Conservation (phyloP, 192 early-diverging fungal genomes). For the Coemansia sp. region DNA sequence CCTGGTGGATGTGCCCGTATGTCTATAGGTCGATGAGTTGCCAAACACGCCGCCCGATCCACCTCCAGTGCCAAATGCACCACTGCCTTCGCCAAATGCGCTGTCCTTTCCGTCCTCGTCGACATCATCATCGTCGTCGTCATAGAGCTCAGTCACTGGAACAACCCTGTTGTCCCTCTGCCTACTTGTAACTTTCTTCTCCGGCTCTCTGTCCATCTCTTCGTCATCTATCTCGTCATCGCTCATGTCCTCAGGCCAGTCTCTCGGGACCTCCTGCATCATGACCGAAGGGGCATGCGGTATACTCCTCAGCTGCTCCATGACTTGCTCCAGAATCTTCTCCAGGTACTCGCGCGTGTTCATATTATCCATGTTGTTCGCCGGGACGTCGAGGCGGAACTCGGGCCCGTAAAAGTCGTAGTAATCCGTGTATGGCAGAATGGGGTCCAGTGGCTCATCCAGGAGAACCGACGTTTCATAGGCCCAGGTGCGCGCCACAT, state of each 20-base stretch:
- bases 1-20: conserved; percentile 28
- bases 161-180: conserved; percentile 42
- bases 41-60: too few species aligned
- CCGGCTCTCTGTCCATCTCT: conserved; percentile 27
- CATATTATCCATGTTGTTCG: conserved; percentile 84
- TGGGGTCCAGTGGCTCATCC: conserved; percentile 63
- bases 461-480: conserved; percentile 88
- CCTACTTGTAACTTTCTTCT: conserved; percentile 24
- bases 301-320: conserved; percentile 59
- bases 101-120: too few species aligned
- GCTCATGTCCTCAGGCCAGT: conserved; percentile 45
- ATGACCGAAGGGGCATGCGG: conserved; percentile 60
- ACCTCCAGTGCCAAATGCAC: conserved; percentile 20
- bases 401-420: conserved; percentile 92
- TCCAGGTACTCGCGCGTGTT: conserved; percentile 82
- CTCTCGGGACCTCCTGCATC: conserved; percentile 41
- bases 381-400: conserved; percentile 78
- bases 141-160: conserved; percentile 41
- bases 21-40: conserved; percentile 28
- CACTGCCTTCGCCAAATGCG: conserved; percentile 40
- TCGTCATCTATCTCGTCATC: conserved; percentile 37
- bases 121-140: conserved; percentile 41
- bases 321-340: conserved; percentile 55
- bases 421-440: conserved; percentile 85
- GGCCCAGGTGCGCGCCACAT: conserved; percentile 91